Evolutionary conservation across 2,329 filamentous ascomycete genomes (phyloP), one percentile per base, ranked within the genome.

Genomic region (Penicillium sp.): DNA sequence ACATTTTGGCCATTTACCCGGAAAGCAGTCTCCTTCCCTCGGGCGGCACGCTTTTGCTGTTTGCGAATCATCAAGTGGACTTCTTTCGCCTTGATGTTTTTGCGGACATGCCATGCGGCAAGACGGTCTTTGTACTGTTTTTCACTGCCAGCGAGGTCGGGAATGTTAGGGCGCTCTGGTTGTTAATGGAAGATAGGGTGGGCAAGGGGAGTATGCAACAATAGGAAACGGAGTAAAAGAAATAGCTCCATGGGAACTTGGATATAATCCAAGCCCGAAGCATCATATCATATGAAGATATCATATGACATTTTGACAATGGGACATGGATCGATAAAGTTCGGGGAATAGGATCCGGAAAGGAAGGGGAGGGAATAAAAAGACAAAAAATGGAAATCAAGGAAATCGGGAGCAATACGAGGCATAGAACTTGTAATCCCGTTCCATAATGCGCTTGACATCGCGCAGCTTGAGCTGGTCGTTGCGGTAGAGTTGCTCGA

Each of bases 121-220:
- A 77, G 71, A 26, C 75, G 74, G 60, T 77, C 75, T 71, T 77
- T 77, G 65, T 76, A 77, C 67, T 77, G 75, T 64, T 76, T 77
- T 69, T 77, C 75, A 65, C 75, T 77, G 62, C 44, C 65, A 33
- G 47, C 60, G 26, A 44, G 53, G 53, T 44, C 28, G 33, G 40
- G 37, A n/a, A 8, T 38, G 45, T 69, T 68, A 72, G 54, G 42
- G 64, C 53, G 60, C 56, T 53, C 45, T 56, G 60, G 54, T 44
- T 24, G 37, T 15, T 15, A 24, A 44, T n/a, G 3, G 9, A 10
- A 22, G 26, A 30, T 22, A 26, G 6, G 10, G 24, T 33, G 26
- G 22, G 51, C 1, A 40, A 4, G 9, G 24, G 13, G 6, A n/a
- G 13, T 49, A 19, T 35, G 28, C 47, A 53, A 22, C 22, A 33